Percentiles rank a stretch among this genome's conserved stretches.
These are phyloP conservation scores for Coemansia sp. DNA, from an alignment of 192 early-diverging fungal species.

Conservation along the genomic window DNA sequence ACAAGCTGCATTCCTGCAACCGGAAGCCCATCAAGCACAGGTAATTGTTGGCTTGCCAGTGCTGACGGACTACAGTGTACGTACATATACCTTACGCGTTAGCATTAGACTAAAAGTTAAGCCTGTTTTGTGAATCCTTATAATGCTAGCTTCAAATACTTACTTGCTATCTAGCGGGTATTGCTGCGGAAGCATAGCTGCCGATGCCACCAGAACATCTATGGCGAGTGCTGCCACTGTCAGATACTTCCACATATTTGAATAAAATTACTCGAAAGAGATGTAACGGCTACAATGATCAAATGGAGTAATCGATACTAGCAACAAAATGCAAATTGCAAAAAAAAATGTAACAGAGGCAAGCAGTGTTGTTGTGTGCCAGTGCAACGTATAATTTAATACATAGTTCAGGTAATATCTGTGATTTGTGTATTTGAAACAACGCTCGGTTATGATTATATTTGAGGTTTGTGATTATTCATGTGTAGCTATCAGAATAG, in stretches of 20 bases:
- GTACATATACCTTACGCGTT: not conserved
- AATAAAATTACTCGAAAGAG: not conserved
- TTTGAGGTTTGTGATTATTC: no score
- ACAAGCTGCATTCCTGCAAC: conserved; percentile 33
- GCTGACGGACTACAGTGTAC: conserved; percentile 5
- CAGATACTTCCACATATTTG: conserved; percentile 43
- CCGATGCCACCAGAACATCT: conserved; percentile 29
- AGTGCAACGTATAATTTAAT: not conserved
- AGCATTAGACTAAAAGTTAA: not conserved
- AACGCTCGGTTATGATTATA: not conserved
- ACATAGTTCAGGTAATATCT: not conserved
- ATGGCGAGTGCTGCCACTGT: conserved; percentile 43
- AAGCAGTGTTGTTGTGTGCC: not conserved
- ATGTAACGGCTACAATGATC: not conserved
- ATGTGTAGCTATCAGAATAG: not conserved
- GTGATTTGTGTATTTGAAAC: not conserved
- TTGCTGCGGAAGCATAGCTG: conserved; percentile 12
- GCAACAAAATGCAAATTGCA: not conserved
- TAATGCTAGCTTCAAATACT: not conserved
- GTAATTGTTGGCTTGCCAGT: conserved; percentile 1
- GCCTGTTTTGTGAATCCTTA: not conserved
- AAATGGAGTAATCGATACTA: not conserved
- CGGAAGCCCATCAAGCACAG: conserved; percentile 33
- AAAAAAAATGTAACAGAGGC: not conserved
- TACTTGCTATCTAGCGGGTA: conserved; percentile 15